phyloP scores from a whole-genome alignment of 1,284 basidiomycete species.

The Cutaneotrichosporon spelunceum region DNA sequence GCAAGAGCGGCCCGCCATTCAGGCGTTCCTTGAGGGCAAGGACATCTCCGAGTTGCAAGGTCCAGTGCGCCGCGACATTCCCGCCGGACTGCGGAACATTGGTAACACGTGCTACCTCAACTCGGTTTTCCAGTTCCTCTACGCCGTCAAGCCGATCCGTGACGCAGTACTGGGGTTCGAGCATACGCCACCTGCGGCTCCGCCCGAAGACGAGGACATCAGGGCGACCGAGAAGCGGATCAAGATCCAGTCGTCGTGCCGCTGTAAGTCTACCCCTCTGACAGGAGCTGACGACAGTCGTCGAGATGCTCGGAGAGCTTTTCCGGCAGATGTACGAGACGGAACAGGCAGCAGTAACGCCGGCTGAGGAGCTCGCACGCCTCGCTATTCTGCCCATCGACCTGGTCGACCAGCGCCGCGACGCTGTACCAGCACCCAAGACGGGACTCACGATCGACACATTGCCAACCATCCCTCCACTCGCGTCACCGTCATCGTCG shows the following conservation, averaged over 20 bases:
- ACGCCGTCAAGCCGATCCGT: constrained; percentile 47
- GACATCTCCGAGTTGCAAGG: constrained; percentile 29
- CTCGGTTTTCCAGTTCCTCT: constrained; percentile 49
- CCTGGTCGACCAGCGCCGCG: constrained; percentile 13
- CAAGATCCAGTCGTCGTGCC: constrained; percentile 25
- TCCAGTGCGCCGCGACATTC: constrained; percentile 41
- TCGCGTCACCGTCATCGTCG: constrained; percentile 34
- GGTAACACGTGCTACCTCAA: constrained; percentile 52
- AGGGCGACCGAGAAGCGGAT: constrained; percentile 18
- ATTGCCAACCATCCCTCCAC: constrained; percentile 15
- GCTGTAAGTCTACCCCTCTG: constrained; percentile 33
- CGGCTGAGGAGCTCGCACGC: constrained; percentile 49
- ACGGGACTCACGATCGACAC: constrained; percentile 18
- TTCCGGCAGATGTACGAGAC: constrained; percentile 46
- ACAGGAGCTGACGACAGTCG: constrained; percentile 31
- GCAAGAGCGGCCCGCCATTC: constrained; percentile 38
- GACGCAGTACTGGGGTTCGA: constrained; percentile 41
- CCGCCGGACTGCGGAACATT: constrained; percentile 50
- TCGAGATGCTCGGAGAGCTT: constrained; percentile 40
- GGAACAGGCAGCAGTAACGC: constrained; percentile 39
- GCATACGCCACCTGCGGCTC: background rate
- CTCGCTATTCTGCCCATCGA: constrained; percentile 41
- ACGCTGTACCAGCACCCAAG: constrained; percentile 22
- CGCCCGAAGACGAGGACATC: background rate
- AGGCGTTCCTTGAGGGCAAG: constrained; percentile 33